phyloP scores from a whole-genome alignment of 257 asterid species.

The Fraxinus anomala region DNA sequence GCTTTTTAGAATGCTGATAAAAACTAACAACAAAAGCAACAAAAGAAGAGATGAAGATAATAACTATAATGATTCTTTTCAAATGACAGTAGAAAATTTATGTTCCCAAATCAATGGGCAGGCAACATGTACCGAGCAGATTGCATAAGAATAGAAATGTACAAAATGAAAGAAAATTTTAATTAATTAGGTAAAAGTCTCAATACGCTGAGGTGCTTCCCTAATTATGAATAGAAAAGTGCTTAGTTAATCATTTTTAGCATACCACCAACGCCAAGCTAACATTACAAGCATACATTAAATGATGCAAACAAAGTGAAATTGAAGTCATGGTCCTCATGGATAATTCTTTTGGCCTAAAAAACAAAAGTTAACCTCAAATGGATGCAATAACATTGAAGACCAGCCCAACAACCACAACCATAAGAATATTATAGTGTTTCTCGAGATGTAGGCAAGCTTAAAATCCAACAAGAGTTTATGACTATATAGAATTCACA shows the following conservation, averaged over 20 bases:
- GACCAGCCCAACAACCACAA: neutral
- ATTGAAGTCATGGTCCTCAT: neutral
- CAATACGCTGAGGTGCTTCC: neutral
- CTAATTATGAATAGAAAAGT: neutral
- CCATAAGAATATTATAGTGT: neutral
- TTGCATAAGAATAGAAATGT: neutral
- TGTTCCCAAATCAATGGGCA: neutral
- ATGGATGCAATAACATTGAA: no score
- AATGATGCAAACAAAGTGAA: neutral
- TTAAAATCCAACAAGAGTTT: neutral
- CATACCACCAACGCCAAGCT: neutral
- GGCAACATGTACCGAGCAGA: neutral
- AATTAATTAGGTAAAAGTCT: neutral
- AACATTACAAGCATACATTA: neutral
- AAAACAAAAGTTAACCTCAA: no score
- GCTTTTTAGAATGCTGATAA: no score
- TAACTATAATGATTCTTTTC: neutral
- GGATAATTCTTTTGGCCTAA: neutral
- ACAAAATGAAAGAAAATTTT: neutral
- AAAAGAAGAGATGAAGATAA: neutral
- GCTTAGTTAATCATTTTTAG: neutral
- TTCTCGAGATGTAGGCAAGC: neutral
- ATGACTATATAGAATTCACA: neutral
- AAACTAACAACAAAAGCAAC: slow-evolving; percentile 4
- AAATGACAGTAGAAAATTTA: neutral